Evolutionary conservation across 345 rosid genomes (phyloP).

Genomic region (Chamaenerion angustifolium): DNA sequence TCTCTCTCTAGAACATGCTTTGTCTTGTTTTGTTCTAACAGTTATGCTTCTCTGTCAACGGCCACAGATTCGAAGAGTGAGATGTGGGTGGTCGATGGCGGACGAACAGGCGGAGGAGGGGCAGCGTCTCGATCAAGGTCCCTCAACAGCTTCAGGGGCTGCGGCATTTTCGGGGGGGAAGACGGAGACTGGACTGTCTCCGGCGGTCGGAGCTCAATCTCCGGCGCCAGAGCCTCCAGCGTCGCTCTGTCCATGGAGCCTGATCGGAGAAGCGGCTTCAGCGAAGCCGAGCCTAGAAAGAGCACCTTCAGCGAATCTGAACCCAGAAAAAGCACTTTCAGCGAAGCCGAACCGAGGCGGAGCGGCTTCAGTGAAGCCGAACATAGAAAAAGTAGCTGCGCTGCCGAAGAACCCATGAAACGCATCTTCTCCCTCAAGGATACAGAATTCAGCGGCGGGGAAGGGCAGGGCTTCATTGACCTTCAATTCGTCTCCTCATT

Average conservation of each 20-base stretch:
- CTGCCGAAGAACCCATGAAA: conserved; percentile 27
- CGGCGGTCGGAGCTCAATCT: conserved; percentile 36
- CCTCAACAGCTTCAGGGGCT: conserved; percentile 69
- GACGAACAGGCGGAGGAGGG: neutral
- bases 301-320: conserved; percentile 69
- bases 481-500: conserved; percentile 43
- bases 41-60: neutral
- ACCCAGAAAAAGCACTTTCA: conserved; percentile 37
- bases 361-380: conserved; percentile 46
- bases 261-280: conserved; percentile 72
- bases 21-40: neutral
- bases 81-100: conserved; percentile 64
- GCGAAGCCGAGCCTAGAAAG: conserved; percentile 51
- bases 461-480: conserved; percentile 82
- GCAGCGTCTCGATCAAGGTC: conserved; percentile 88
- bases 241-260: conserved; percentile 53
- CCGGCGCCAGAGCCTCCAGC: conserved; percentile 79
- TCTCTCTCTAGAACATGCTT: neutral
- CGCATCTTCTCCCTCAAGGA: conserved; percentile 65
- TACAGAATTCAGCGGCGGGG: conserved; percentile 51
- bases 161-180: conserved; percentile 54
- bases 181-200: no score
- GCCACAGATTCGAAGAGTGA: conserved; percentile 42
- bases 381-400: conserved; percentile 26
- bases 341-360: conserved; percentile 45